Evolutionary conservation across 169 alveolate species (phyloP).

Genomic region (Plasmodium ovale): DNA sequence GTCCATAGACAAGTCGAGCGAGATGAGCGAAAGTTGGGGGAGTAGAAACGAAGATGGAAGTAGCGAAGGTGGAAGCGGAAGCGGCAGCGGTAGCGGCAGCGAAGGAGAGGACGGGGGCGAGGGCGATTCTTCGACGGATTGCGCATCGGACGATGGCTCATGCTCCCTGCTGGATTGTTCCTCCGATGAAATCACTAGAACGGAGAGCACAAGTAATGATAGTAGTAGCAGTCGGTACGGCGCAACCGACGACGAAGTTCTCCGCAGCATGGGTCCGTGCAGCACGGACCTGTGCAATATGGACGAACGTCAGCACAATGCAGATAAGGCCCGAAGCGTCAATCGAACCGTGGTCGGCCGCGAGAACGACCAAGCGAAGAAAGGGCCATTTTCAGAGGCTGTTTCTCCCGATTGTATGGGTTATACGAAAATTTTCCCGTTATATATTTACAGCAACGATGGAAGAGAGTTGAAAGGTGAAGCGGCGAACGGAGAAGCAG

Average conservation of each 20-base stretch:
- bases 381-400: too few relatives aligned
- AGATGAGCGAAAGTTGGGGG: not conserved
- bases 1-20: not conserved
- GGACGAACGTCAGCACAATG: not conserved
- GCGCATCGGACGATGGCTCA: conserved; percentile 25
- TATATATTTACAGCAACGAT: not conserved
- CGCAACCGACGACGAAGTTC: not conserved
- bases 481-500: not conserved
- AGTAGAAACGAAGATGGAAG: not conserved
- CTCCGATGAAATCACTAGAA: conserved; percentile 49
- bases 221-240: not conserved
- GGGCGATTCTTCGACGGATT: conserved; percentile 4
- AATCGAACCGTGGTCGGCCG: not conserved
- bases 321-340: not conserved
- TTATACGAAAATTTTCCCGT: not conserved
- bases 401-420: too few relatives aligned
- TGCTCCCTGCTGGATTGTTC: conserved; percentile 23
- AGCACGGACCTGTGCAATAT: not conserved
- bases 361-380: not conserved
- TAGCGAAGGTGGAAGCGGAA: not conserved
- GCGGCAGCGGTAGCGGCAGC: not conserved
- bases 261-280: not conserved
- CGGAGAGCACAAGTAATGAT: conserved; percentile 34
- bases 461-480: not conserved
- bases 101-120: not conserved